Conservation (phyloP, 306 rosid species). For the Dryas alaskensis region DNA sequence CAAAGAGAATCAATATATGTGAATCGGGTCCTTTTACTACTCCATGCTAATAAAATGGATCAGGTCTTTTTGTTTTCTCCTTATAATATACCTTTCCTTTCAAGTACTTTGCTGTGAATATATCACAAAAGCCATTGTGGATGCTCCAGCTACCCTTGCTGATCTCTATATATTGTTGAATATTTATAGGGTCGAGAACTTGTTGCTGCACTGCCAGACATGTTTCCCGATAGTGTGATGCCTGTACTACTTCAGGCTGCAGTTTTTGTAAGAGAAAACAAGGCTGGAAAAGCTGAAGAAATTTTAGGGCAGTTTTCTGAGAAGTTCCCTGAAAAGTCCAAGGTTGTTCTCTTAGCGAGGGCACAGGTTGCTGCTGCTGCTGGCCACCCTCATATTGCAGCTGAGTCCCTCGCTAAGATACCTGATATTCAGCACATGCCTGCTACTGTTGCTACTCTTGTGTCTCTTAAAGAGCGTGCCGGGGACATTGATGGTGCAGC, state of each 20-base stretch:
- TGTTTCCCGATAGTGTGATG: conserved; percentile 74
- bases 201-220: conserved; percentile 63
- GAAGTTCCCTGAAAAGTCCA: conserved; percentile 75
- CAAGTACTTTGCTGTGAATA: conserved; percentile 1
- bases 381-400: conserved; percentile 82
- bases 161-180: conserved; percentile 14
- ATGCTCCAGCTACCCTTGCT: conserved; percentile 28
- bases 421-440: conserved; percentile 88
- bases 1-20: conserved; percentile 77
- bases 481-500: conserved; percentile 89
- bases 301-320: conserved; percentile 68
- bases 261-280: conserved; percentile 86
- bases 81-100: conserved; percentile 8
- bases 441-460: conserved; percentile 93
- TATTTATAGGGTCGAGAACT: conserved; percentile 77
- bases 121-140: neutral
- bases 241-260: conserved; percentile 84
- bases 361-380: conserved; percentile 98
- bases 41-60: conserved; percentile 84
- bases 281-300: conserved; percentile 91
- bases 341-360: conserved; percentile 63
- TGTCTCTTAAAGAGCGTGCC: conserved; percentile 81
- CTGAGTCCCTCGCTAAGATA: conserved; percentile 78
- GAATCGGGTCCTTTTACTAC: conserved; percentile 81
- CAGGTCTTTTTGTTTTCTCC: conserved; percentile 52